These are phyloP conservation scores for Globisporangium barbulae DNA, from an alignment of 352 stramenopile species.

Conservation along the genomic window DNA sequence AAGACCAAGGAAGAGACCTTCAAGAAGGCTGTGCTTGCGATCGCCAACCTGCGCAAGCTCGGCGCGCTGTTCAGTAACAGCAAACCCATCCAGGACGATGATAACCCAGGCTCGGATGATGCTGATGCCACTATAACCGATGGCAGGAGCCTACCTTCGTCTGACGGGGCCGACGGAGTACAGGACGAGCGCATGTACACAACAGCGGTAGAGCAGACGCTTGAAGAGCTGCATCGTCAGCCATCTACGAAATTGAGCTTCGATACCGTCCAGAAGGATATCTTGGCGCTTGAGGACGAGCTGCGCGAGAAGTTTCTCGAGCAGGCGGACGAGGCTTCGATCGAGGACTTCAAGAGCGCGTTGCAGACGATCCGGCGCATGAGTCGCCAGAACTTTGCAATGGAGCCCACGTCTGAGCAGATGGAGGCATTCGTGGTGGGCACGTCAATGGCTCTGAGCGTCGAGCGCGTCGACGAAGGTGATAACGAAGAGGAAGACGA, in stretches of 20 bases:
- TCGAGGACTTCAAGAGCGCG: slow-evolving; percentile 70
- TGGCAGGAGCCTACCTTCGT: neutral
- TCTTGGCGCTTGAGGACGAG: slow-evolving; percentile 56
- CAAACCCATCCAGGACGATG: slow-evolving; percentile 13
- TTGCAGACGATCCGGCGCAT: slow-evolving; percentile 57
- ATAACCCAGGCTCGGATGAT: neutral
- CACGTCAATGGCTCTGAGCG: neutral
- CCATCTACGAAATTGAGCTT: neutral
- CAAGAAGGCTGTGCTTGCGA: slow-evolving; percentile 60
- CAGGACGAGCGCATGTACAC: slow-evolving; percentile 31
- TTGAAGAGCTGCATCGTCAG: slow-evolving; percentile 12
- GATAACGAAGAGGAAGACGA: slow-evolving; percentile 22
- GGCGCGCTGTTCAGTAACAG: slow-evolving; percentile 19
- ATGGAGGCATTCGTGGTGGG: slow-evolving; percentile 15
- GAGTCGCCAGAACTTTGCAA: slow-evolving; percentile 29
- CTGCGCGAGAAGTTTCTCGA: slow-evolving; percentile 63
- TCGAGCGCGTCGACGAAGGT: slow-evolving; percentile 2
- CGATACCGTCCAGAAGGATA: slow-evolving; percentile 21
- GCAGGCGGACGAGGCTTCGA: slow-evolving; percentile 48
- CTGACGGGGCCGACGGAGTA: neutral
- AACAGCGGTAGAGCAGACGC: slow-evolving; percentile 33
- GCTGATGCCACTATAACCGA: neutral
- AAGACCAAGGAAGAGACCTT: slow-evolving; percentile 69
- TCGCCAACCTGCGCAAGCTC: slow-evolving; percentile 47
- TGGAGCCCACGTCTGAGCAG: slow-evolving; percentile 18